phyloP scores from a whole-genome alignment of 2,329 filamentous ascomycete species.

The Hypoxylon sp. region DNA sequence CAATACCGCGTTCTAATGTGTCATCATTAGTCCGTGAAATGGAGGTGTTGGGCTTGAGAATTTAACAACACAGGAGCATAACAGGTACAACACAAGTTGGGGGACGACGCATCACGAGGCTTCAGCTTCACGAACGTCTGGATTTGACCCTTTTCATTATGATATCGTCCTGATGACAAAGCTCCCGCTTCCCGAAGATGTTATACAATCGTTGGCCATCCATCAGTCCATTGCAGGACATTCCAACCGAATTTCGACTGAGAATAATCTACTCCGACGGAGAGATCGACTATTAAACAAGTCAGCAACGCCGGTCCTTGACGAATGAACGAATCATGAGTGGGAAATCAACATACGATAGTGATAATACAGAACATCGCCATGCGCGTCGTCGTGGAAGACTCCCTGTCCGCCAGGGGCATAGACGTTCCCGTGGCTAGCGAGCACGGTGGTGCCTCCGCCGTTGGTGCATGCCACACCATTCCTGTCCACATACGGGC shows the following conservation, averaged over 20 bases:
- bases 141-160: no score
- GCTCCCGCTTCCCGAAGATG: not conserved
- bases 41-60: no score
- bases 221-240: slow-evolving; percentile 49
- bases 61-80: no score
- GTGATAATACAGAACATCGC: slow-evolving; percentile 69
- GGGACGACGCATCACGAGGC: no score
- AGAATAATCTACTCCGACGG: slow-evolving; percentile 57
- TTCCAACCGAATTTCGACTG: slow-evolving; percentile 55
- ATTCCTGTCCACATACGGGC: slow-evolving; percentile 61
- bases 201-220: slow-evolving; percentile 50
- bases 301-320: slow-evolving; percentile 6
- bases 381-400: slow-evolving; percentile 56
- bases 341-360: slow-evolving; percentile 50
- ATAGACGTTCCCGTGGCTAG: slow-evolving; percentile 65
- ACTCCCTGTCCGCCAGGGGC: slow-evolving; percentile 71
- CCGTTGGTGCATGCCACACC: slow-evolving; percentile 60
- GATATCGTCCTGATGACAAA: not conserved
- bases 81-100: no score
- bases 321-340: no score
- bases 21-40: not conserved
- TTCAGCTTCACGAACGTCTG: no score
- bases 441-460: slow-evolving; percentile 66
- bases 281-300: slow-evolving; percentile 52
- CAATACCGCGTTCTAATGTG: no score